Evolutionary conservation across 2,329 filamentous ascomycete genomes (phyloP), one percentile per base, ranked within the genome.

Genomic region (Mariannaea elegans): DNA sequence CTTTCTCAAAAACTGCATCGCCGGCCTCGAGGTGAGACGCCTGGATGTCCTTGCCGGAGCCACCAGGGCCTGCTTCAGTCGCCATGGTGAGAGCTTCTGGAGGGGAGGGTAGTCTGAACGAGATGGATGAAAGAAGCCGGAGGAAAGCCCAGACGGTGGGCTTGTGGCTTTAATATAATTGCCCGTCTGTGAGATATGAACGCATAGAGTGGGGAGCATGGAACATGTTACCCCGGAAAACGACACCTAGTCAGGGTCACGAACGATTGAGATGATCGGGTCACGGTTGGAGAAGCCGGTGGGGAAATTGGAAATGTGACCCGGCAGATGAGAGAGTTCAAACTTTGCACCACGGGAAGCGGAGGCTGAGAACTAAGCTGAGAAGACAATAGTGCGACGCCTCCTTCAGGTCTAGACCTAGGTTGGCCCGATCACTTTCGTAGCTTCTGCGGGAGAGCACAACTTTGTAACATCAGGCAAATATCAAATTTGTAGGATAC

Each of bases 151-250:
- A 21, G 10, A 36, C 18, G 13, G 13, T 14, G 31, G 21, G 7
- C 21, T n/a, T 27, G 34, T 46, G 23, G 50, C 21, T 52, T 52
- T 42, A 57, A 51, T 31, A 36, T 9, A 13, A 7, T 10, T 29
- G 13, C 12, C 8, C 29, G n/a, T 13, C 9, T 9, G 4, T 31
- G n/a, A 47, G n/a, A 21, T 13, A 10, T 12, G 18, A 8, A 12
- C 27, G 0, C n/a, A n/a, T 49, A 16, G 38, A 29, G 55, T 41
- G 47, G 48, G 42, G 55, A 47, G 23, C 23, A 23, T 52, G 42
- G 52, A 56, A 52, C 31, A 52, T 24, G 42, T 57, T 61, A 61
- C 52, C 58, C 58, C 58, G 47, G 53, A 53, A 44, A 38, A 48
- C 29, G 14, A 27, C 21, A 19, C 46, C 42, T 32, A 19, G 36